A percentile compares a stretch with the other conserved stretches of the same genome.
These are phyloP conservation scores for Selenicereus undatus DNA, from an alignment of 148 eudicot genomes.

Conservation along the genomic window DNA sequence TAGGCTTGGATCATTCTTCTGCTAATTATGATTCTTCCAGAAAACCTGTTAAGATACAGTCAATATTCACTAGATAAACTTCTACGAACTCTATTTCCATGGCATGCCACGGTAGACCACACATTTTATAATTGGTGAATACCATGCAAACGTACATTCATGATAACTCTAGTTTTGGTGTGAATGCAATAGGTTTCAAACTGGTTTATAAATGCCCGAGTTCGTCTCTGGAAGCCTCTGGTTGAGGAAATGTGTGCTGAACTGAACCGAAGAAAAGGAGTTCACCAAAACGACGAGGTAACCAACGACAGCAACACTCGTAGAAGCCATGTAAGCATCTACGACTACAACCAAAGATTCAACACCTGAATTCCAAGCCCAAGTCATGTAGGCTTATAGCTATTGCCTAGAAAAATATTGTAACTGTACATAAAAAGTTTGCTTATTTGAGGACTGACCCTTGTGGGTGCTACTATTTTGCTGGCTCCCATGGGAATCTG, in stretches of 20 bases:
- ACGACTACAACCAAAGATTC: constrained; percentile 30
- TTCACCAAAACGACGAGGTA: constrained; percentile 32
- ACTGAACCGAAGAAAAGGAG: constrained; percentile 53
- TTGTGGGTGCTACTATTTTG: constrained; percentile 18
- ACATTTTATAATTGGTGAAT: neutral
- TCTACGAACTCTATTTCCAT: too few species aligned
- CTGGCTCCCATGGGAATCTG: constrained; percentile 12
- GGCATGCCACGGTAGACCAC: too few species aligned
- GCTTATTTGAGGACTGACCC: constrained; percentile 9
- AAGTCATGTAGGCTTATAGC: neutral
- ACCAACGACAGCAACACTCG: constrained; percentile 11
- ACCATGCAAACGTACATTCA: neutral
- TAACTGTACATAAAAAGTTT: constrained; percentile 24
- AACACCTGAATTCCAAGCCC: constrained; percentile 5
- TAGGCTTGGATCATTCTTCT: too few species aligned
- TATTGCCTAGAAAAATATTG: constrained; percentile 11
- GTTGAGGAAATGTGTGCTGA: constrained; percentile 89
- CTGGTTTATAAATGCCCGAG: constrained; percentile 96
- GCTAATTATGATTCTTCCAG: too few species aligned
- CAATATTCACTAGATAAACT: too few species aligned
- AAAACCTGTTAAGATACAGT: too few species aligned
- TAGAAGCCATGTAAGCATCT: constrained; percentile 36
- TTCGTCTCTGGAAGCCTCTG: constrained; percentile 94
- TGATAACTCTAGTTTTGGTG: neutral
- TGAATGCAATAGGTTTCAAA: constrained; percentile 64